phyloP scores from a whole-genome alignment of 192 early-diverging fungal species.

The Mortierella alpina region DNA sequence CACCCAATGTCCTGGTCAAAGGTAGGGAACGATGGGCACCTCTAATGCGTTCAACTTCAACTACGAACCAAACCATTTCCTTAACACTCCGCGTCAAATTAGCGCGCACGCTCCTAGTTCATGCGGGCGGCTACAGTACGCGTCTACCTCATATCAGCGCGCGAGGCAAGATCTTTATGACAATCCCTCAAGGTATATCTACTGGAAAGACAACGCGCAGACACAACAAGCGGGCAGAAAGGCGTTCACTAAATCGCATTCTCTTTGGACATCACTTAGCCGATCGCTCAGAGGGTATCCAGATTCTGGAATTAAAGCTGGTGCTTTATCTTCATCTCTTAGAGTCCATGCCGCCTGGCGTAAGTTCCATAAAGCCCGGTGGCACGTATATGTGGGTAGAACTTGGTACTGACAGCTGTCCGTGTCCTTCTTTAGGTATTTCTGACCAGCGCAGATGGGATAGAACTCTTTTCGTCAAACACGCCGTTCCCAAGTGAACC shows the following conservation, averaged over 20 bases:
- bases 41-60: neutral
- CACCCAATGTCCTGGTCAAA: constrained; percentile 10
- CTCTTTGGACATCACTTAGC: constrained; percentile 2
- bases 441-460: constrained; percentile 48
- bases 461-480: constrained; percentile 42
- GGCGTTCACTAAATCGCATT: neutral
- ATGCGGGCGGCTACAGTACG: constrained; percentile 57
- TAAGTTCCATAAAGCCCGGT: neutral
- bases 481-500: constrained; percentile 21
- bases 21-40: constrained; percentile 1
- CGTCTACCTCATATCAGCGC: constrained; percentile 57
- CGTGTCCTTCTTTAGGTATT: constrained; percentile 25
- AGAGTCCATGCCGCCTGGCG: constrained; percentile 33
- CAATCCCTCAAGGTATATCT: constrained; percentile 33
- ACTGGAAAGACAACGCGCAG: neutral
- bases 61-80: neutral
- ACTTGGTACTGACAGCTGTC: neutral
- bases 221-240: neutral
- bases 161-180: constrained; percentile 54
- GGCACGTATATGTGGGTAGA: neutral
- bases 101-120: constrained; percentile 49
- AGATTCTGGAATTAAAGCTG: constrained; percentile 32
- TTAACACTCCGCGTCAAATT: neutral
- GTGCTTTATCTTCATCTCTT: constrained; percentile 29
- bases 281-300: constrained; percentile 19